Evolutionary conservation across 2,329 filamentous ascomycete genomes (phyloP).

Genomic region (Hysterium pulicare): DNA sequence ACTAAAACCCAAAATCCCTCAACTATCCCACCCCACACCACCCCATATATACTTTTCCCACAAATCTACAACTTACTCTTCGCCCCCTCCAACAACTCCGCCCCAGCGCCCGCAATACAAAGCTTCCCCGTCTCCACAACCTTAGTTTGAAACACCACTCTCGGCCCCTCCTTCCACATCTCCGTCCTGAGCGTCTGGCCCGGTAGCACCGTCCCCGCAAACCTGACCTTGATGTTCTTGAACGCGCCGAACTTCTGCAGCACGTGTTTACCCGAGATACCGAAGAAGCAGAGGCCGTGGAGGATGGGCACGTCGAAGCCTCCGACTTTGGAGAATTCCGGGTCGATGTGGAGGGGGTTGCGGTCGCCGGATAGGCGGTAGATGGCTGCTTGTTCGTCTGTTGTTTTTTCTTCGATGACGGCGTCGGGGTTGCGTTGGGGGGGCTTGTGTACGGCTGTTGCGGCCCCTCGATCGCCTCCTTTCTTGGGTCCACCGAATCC

Average conservation of each 20-base stretch:
- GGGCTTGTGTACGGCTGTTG: slow-evolving; percentile 74
- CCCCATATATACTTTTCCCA: too few relatives aligned
- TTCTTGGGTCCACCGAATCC: slow-evolving; percentile 85
- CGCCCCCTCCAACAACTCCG: slow-evolving; percentile 61
- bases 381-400: slow-evolving; percentile 84
- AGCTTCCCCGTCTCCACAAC: slow-evolving; percentile 92
- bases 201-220: slow-evolving; percentile 80
- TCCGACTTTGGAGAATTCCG: slow-evolving; percentile 87
- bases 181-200: slow-evolving; percentile 86
- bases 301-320: slow-evolving; percentile 94
- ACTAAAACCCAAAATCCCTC: too few relatives aligned
- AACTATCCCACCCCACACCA: too few relatives aligned
- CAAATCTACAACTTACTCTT: slow-evolving; percentile 33
- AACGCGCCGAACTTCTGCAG: slow-evolving; percentile 77
- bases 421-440: slow-evolving; percentile 75
- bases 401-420: slow-evolving; percentile 81
- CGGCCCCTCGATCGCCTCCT: slow-evolving; percentile 71
- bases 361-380: slow-evolving; percentile 93
- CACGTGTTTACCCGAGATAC: slow-evolving; percentile 85
- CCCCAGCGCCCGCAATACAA: slow-evolving; percentile 76
- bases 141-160: slow-evolving; percentile 78
- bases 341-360: slow-evolving; percentile 95
- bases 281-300: slow-evolving; percentile 95
- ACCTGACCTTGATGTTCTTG: slow-evolving; percentile 91
- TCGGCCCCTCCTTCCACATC: slow-evolving; percentile 87